Evolutionary conservation across 805 yeast species (phyloP).

Genomic region (Myxozyma neglecta): DNA sequence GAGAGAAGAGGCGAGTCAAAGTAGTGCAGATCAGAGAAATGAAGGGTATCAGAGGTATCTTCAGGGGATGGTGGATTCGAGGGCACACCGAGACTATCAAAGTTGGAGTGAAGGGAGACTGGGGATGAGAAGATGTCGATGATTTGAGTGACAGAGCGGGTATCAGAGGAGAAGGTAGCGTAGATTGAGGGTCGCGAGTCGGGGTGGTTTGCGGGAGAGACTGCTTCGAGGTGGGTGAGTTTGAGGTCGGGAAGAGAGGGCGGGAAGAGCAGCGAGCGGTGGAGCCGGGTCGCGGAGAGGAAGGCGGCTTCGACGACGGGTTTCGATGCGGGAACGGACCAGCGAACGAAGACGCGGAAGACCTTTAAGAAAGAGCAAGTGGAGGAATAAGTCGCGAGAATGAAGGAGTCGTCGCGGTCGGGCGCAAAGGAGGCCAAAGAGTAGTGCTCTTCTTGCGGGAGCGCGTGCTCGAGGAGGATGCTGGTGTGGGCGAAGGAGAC

Average conservation of each 20-base stretch:
- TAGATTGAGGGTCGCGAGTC: constrained; percentile 23
- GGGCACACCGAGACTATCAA: constrained; percentile 23
- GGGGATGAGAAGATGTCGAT: constrained; percentile 25
- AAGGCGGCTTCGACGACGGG: constrained; percentile 14
- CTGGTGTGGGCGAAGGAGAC: constrained; percentile 30
- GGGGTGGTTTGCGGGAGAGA: constrained; percentile 30
- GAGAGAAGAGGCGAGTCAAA: constrained; percentile 10
- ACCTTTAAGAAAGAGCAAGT: constrained; percentile 28
- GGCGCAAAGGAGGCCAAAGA: constrained; percentile 30
- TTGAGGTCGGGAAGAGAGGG: constrained; percentile 7
- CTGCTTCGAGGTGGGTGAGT: constrained; percentile 25
- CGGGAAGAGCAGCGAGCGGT: constrained; percentile 16
- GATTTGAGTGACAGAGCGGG: constrained; percentile 12
- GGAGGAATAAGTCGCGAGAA: constrained; percentile 37
- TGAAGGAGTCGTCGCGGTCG: constrained; percentile 35
- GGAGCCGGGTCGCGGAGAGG: constrained; percentile 13
- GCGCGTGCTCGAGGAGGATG: constrained; percentile 29
- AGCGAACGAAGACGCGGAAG: constrained; percentile 37
- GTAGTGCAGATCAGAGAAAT: constrained; percentile 4
- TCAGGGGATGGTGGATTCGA: constrained; percentile 21
- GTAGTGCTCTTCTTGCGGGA: constrained; percentile 28
- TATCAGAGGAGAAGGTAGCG: constrained; percentile 16
- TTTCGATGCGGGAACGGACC: constrained; percentile 27
- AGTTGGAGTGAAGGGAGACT: constrained; percentile 23
- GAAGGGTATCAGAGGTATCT: constrained; percentile 18